Evolutionary conservation across 345 rosid species (phyloP).

Genomic region (Clausena lansium): DNA sequence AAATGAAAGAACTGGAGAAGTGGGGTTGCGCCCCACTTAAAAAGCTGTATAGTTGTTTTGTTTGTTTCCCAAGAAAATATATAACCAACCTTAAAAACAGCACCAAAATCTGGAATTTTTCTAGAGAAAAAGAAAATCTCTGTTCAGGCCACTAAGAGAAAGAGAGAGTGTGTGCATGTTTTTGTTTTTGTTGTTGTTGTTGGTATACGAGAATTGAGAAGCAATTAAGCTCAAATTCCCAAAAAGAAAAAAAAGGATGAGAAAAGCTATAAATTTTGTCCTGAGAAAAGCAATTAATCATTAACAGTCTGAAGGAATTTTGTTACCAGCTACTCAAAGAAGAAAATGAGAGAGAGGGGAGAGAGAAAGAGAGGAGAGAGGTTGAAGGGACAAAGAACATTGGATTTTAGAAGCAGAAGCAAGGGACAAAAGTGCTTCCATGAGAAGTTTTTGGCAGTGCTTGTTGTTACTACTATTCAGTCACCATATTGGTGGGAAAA

Average conservation of each 20-base stretch:
- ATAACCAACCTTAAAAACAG: background rate
- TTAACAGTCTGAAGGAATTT: too few species aligned
- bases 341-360: background rate
- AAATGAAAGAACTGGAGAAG: background rate
- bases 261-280: background rate
- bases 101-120: background rate
- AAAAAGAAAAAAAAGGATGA: background rate
- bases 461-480: background rate
- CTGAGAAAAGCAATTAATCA: background rate
- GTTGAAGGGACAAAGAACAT: background rate
- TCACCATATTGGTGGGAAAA: background rate
- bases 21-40: background rate
- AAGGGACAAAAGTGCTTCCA: background rate
- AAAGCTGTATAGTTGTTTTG: background rate
- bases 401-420: background rate
- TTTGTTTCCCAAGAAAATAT: background rate
- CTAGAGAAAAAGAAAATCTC: background rate
- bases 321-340: background rate
- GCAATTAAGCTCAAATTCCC: constrained; percentile 6
- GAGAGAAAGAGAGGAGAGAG: too few species aligned
- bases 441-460: background rate
- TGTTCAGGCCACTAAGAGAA: background rate
- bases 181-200: background rate
- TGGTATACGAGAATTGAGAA: background rate
- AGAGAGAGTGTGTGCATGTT: background rate